A percentile compares a stretch with the other conserved stretches of the same genome.
Conservation (phyloP, 352 stramenopile species). For the Phytophthora parvispora region DNA sequence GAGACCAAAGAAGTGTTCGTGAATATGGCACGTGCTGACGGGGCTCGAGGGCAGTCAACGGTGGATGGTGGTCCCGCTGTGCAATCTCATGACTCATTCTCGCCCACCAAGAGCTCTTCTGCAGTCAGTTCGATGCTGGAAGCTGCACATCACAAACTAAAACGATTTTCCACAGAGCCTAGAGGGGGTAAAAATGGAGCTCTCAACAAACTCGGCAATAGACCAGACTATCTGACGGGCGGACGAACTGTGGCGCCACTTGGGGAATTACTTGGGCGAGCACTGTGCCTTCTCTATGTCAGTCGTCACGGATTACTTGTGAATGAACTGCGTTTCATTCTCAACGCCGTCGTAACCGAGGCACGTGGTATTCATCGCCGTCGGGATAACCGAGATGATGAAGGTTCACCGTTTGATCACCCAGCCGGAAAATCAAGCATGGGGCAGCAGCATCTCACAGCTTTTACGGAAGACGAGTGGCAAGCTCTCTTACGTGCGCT, state of each 20-base stretch:
- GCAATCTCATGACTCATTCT: conserved; percentile 9
- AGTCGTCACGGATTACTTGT: conserved; percentile 90
- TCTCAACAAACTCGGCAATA: conserved; percentile 10
- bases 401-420: conserved; percentile 20
- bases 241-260: conserved; percentile 66
- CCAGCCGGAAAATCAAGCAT: conserved; percentile 27
- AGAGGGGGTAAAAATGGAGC: conserved; percentile 10
- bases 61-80: not conserved
- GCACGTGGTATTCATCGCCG: conserved; percentile 27
- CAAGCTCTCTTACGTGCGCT: conserved; percentile 79
- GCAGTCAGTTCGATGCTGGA: conserved; percentile 9
- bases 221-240: conserved; percentile 71
- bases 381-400: conserved; percentile 18
- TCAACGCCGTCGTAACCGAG: conserved; percentile 71
- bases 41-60: conserved; percentile 6
- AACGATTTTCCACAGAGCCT: conserved; percentile 32
- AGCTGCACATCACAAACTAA: conserved; percentile 16
- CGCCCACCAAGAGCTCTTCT: conserved; percentile 1
- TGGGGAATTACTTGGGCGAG: conserved; percentile 75
- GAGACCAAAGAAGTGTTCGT: conserved; percentile 73
- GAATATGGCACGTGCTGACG: conserved; percentile 23
- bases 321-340: conserved; percentile 87
- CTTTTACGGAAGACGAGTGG: conserved; percentile 81
- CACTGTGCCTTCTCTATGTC: conserved; percentile 91
- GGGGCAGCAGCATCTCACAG: conserved; percentile 34